phyloP scores from a whole-genome alignment of 176 grass and related monocot genomes.

The Ensete glaucum region DNA sequence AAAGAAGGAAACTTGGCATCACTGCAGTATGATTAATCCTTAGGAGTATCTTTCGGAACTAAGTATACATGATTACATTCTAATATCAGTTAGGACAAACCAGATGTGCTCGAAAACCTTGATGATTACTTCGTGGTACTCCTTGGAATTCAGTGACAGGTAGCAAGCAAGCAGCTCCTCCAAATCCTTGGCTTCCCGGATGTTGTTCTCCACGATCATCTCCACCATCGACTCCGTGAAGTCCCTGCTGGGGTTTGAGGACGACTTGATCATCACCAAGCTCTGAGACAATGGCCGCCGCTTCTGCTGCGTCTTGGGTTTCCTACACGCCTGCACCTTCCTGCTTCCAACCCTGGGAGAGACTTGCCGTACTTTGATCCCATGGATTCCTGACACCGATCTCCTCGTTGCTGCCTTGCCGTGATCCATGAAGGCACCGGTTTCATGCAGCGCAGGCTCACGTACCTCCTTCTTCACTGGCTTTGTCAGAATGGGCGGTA shows the following conservation, averaged over 20 bases:
- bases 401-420: neutral
- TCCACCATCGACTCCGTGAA: constrained; percentile 38
- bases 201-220: constrained; percentile 33
- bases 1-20: neutral
- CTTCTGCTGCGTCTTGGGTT: neutral
- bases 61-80: neutral
- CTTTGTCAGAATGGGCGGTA: neutral
- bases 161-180: constrained; percentile 42
- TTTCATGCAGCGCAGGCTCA: no score
- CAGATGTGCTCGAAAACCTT: constrained; percentile 45
- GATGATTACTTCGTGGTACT: constrained; percentile 36
- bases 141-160: constrained; percentile 28
- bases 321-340: constrained; percentile 1
- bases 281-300: neutral
- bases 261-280: constrained; percentile 28
- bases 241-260: constrained; percentile 25
- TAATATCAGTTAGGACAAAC: constrained; percentile 30
- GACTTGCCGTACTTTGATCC: neutral
- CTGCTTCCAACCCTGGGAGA: neutral
- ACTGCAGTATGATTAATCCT: neutral
- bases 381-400: neutral
- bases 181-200: constrained; percentile 16
- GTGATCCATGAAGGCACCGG: no score
- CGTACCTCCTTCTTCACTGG: neutral
- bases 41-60: neutral